Percentiles rank a stretch among this genome's conserved stretches.
Conservation (phyloP, 2,329 filamentous ascomycete species). For the Trichoderma polysporum region DNA sequence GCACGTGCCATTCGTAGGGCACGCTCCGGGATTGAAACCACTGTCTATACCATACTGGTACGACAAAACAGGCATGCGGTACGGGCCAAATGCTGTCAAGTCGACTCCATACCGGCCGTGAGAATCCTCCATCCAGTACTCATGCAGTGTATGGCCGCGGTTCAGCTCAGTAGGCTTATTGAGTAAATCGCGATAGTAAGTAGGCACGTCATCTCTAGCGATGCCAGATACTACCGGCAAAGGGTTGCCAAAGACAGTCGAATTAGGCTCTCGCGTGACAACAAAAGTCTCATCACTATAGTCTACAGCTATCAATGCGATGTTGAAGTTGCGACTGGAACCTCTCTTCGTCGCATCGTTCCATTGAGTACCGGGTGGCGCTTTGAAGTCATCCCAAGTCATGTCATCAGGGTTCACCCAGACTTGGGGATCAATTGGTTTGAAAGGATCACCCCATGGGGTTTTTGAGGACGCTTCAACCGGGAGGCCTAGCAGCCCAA, state of each 20-base stretch:
- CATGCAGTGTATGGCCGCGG: slow-evolving; percentile 52
- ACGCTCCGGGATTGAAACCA: slow-evolving; percentile 49
- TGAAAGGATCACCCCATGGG: slow-evolving; percentile 41
- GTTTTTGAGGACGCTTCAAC: not conserved
- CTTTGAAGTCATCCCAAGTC: slow-evolving; percentile 51
- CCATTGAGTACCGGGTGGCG: slow-evolving; percentile 50
- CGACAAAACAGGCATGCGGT: slow-evolving; percentile 46
- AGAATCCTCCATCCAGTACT: slow-evolving; percentile 59
- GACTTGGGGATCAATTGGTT: slow-evolving; percentile 50
- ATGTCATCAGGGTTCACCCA: slow-evolving; percentile 56
- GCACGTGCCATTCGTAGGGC: slow-evolving; percentile 44
- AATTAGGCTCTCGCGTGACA: slow-evolving; percentile 45
- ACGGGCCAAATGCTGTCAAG: slow-evolving; percentile 52
- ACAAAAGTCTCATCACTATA: slow-evolving; percentile 51
- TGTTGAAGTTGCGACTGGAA: slow-evolving; percentile 53
- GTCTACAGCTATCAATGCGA: slow-evolving; percentile 53
- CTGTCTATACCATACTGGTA: slow-evolving; percentile 53
- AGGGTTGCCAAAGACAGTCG: slow-evolving; percentile 52
- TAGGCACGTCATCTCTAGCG: slow-evolving; percentile 46
- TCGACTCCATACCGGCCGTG: slow-evolving; percentile 53
- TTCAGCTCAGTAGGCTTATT: slow-evolving; percentile 52
- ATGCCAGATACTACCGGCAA: slow-evolving; percentile 43
- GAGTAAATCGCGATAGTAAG: slow-evolving; percentile 51
- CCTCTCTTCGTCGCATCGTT: slow-evolving; percentile 45
- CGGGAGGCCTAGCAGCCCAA: not conserved